phyloP scores from a whole-genome alignment of 2,329 filamentous ascomycete genomes.

The Fusarium chlamydosporum region DNA sequence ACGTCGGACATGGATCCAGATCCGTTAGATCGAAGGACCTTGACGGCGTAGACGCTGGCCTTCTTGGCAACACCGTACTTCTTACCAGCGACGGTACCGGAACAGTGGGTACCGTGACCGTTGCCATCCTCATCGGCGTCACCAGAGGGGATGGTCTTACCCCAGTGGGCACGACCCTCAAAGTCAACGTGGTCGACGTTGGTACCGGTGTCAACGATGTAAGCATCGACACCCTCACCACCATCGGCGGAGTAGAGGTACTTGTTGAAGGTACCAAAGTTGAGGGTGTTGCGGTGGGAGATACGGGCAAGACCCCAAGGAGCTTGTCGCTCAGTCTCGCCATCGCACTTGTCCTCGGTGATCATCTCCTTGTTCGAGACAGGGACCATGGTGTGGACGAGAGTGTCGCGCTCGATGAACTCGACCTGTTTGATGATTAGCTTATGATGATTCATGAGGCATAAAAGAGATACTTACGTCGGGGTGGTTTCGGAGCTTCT shows the following conservation, averaged over 20 bases:
- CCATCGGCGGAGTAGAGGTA: constrained; percentile 92
- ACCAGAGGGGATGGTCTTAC: constrained; percentile 90
- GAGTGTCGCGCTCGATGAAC: constrained; percentile 93
- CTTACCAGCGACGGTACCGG: constrained; percentile 96
- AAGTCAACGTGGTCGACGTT: constrained; percentile 96
- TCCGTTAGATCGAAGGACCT: constrained; percentile 97
- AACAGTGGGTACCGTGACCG: constrained; percentile 99
- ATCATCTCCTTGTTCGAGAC: constrained; percentile 58
- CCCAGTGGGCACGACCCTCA: constrained; percentile 94
- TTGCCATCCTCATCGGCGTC: constrained; percentile 95
- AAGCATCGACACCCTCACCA: constrained; percentile 98
- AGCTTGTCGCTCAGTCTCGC: constrained; percentile 86
- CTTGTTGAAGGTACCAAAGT: constrained; percentile 97
- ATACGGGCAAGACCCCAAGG: constrained; percentile 99
- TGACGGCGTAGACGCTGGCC: constrained; percentile 95
- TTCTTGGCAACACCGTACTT: constrained; percentile 99
- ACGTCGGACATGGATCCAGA: constrained; percentile 99
- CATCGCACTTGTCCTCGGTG: constrained; percentile 61
- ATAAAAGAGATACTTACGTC: constrained; percentile 78
- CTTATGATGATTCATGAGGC: constrained; percentile 15
- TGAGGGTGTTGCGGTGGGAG: constrained; percentile 89
- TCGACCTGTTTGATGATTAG: constrained; percentile 76
- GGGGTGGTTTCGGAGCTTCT: constrained; percentile 92
- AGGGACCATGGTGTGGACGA: constrained; percentile 83
- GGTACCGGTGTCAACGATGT: constrained; percentile 98